These are phyloP conservation scores for Mucuna pruriens DNA, from an alignment of 306 rosid genomes.

Conservation along the genomic window DNA sequence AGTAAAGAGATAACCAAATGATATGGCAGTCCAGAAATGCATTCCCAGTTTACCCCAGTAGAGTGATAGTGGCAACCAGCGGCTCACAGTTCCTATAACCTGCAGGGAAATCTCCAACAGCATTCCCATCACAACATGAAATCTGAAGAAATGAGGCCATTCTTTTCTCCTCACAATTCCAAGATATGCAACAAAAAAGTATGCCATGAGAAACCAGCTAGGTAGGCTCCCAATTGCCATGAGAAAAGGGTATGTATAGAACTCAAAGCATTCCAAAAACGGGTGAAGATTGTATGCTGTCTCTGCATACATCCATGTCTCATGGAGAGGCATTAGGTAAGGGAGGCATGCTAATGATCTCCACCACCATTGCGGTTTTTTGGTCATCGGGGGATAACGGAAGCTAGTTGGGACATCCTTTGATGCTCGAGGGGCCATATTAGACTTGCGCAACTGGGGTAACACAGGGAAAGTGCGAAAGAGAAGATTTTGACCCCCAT, in stretches of 20 bases:
- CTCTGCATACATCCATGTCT: slow-evolving; percentile 98
- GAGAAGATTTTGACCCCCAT: slow-evolving; percentile 63
- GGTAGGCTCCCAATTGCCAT: slow-evolving; percentile 76
- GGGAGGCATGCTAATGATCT: slow-evolving; percentile 90
- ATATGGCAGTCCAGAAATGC: slow-evolving; percentile 88
- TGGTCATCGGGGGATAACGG: slow-evolving; percentile 91
- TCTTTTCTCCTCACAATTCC: slow-evolving; percentile 94
- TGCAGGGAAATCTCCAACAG: slow-evolving; percentile 88
- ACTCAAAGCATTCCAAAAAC: slow-evolving; percentile 65
- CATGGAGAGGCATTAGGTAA: slow-evolving; percentile 93
- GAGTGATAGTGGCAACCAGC: slow-evolving; percentile 83
- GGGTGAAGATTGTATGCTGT: slow-evolving; percentile 90
- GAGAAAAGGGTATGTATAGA: slow-evolving; percentile 83
- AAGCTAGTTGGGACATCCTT: slow-evolving; percentile 81
- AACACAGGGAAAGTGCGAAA: slow-evolving; percentile 56
- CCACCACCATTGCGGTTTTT: slow-evolving; percentile 97
- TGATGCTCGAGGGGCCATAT: slow-evolving; percentile 61
- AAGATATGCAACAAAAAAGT: slow-evolving; percentile 87
- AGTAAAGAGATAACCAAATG: slow-evolving; percentile 72
- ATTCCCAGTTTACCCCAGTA: slow-evolving; percentile 93
- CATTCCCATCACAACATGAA: slow-evolving; percentile 96
- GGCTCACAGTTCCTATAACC: slow-evolving; percentile 88
- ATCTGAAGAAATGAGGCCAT: slow-evolving; percentile 97
- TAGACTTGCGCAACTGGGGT: slow-evolving; percentile 44
- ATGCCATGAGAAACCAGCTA: slow-evolving; percentile 95